Base-by-base conservation (phyloP, 2,329 filamentous ascomycete genomes). In the Thelonectria rubi region DNA sequence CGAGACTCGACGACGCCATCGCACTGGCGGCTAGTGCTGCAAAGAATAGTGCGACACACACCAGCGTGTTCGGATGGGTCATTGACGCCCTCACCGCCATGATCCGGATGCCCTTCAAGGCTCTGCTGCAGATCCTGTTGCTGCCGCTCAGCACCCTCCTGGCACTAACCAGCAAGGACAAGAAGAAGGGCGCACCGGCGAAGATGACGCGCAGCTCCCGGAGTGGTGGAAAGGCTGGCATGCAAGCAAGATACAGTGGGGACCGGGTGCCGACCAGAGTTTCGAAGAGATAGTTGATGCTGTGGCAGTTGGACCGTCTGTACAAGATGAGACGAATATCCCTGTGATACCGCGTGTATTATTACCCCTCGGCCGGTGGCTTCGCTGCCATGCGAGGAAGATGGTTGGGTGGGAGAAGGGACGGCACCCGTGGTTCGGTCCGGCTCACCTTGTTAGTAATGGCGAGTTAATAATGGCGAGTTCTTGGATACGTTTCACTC, bases 11-110 rank as follows among this genome's bases (percentile, higher is more conserved):
- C 63, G 93, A 97, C 70, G 90, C 92, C 4, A 84, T 97, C 47
- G 86, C 91, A 1, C 81, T 97, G n/a, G 92, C 92, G 3, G 91
- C 91, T 0, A 91, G 90, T 0, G 91, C 91, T 1, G 88, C 88
- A 10, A 84, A 82, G 72, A 80, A 80, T 63, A 81, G 78, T 61
- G 74, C 73, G 17, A 70, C 74, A 5, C 75, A 76, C 48, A 76
- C 75, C 69, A 76, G 75, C 20, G 43, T 81, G 5, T 57, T 80
- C 10, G 65, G 70, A 8, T 80, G 79, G 75, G 43, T 76, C n/a
- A 60, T 77, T 10, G 80, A 80, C 30, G 76, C 72, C 46, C 61
- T 75, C 15, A 67, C 77, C 11, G 69, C 73, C 10, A 47, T 78
- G 0, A 52, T 77, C 8, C 69, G 81, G 18, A 68, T 83, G n/a